These are phyloP conservation scores for Curvularia sp. DNA, from an alignment of 2,329 filamentous ascomycete genomes.

Conservation along the genomic window DNA sequence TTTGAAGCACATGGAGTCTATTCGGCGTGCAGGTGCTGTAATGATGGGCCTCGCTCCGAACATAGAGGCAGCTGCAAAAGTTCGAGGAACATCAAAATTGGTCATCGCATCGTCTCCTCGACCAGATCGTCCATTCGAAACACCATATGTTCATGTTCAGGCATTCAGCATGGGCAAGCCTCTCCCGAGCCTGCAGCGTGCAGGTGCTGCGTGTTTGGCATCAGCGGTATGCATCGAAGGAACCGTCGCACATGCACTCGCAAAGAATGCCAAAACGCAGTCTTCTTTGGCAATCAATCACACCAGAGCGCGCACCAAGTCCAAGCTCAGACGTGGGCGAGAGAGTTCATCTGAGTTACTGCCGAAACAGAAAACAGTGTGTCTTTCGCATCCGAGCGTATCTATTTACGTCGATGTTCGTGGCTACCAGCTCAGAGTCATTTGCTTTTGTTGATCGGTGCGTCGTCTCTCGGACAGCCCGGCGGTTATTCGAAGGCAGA, in stretches of 20 bases:
- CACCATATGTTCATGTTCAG: conserved; percentile 28
- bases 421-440: conserved; percentile 23
- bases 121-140: neutral
- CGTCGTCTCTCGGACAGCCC: conserved; percentile 44
- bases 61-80: conserved; percentile 47
- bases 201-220: conserved; percentile 43
- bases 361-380: conserved; percentile 12
- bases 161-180: conserved; percentile 46
- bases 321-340: conserved; percentile 15
- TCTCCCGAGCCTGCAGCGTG: conserved; percentile 45
- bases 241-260: conserved; percentile 33
- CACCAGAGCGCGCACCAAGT: conserved; percentile 22
- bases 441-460: conserved; percentile 35
- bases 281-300: conserved; percentile 9
- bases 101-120: conserved; percentile 56
- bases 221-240: conserved; percentile 41
- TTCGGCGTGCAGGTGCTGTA: conserved; percentile 63
- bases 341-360: conserved; percentile 8
- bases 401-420: conserved; percentile 38
- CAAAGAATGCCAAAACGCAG: conserved; percentile 4
- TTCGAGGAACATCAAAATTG: conserved; percentile 67
- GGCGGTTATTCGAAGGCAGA: conserved; percentile 42
- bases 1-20: conserved; percentile 62
- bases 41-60: conserved; percentile 65
- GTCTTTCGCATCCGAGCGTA: conserved; percentile 36